phyloP scores from a whole-genome alignment of 2,329 filamentous ascomycete species.

The Metarhizium album region DNA sequence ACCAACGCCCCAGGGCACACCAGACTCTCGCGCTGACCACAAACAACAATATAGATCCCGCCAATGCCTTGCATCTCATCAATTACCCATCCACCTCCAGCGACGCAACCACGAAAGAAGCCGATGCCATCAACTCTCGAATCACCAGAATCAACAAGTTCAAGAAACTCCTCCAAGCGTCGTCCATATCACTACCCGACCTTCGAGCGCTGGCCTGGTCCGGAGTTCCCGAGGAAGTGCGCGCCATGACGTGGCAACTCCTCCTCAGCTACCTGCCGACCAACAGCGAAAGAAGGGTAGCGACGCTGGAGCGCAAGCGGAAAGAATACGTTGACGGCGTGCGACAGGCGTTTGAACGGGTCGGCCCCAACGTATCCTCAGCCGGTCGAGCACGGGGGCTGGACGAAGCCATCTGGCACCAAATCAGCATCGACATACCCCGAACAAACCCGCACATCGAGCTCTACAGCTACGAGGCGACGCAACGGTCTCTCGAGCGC shows the following conservation, averaged over 20 bases:
- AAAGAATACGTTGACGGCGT: slow-evolving; percentile 97
- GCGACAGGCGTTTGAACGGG: slow-evolving; percentile 56
- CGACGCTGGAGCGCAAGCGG: slow-evolving; percentile 83
- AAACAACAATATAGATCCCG: slow-evolving; percentile 49
- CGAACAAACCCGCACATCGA: slow-evolving; percentile 93
- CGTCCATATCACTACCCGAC: slow-evolving; percentile 75
- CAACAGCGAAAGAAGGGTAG: slow-evolving; percentile 85
- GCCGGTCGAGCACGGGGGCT: slow-evolving; percentile 52
- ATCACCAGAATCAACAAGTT: slow-evolving; percentile 98
- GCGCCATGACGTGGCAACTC: slow-evolving; percentile 98
- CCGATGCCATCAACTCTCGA: slow-evolving; percentile 74
- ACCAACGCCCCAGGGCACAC: too few species aligned
- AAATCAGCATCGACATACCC: slow-evolving; percentile 97
- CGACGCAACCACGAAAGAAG: slow-evolving; percentile 70
- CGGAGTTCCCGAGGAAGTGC: slow-evolving; percentile 86
- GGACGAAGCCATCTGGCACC: slow-evolving; percentile 98
- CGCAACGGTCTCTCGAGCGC: slow-evolving; percentile 83
- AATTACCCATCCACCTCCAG: slow-evolving; percentile 67
- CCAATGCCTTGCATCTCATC: slow-evolving; percentile 90
- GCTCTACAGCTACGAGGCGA: slow-evolving; percentile 91
- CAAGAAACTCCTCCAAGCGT: slow-evolving; percentile 88
- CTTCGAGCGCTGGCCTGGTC: slow-evolving; percentile 85
- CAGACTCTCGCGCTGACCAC: neutral
- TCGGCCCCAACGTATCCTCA: slow-evolving; percentile 34
- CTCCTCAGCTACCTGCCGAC: slow-evolving; percentile 91